Evolutionary conservation across 2,329 filamentous ascomycete genomes (phyloP).

Genomic region (Colletotrichum magnum): DNA sequence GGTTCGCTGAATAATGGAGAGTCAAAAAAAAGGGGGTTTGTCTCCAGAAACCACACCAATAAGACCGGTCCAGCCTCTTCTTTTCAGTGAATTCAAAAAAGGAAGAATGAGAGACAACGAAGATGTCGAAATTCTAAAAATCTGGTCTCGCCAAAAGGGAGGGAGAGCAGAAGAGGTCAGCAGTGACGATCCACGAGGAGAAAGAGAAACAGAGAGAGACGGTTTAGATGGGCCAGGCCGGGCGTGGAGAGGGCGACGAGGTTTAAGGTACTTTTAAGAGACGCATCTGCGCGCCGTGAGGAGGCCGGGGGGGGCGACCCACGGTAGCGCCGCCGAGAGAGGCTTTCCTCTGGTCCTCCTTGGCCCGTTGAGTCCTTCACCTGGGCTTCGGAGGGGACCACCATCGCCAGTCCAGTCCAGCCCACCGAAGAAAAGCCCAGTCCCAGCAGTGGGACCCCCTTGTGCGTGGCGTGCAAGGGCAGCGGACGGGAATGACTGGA

Average conservation of each 20-base stretch:
- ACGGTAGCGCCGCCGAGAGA: slow-evolving; percentile 33
- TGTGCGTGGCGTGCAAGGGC: slow-evolving; percentile 38
- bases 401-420: slow-evolving; percentile 9
- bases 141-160: slow-evolving; percentile 20
- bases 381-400: slow-evolving; percentile 6
- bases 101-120: slow-evolving; percentile 9
- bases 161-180: slow-evolving; percentile 20
- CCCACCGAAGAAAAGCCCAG: too few relatives aligned
- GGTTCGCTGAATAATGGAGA: background rate
- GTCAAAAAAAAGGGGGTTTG: background rate
- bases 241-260: slow-evolving; percentile 27
- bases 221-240: slow-evolving; percentile 24
- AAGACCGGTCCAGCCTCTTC: slow-evolving; percentile 29
- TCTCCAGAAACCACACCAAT: slow-evolving; percentile 17
- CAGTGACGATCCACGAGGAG: slow-evolving; percentile 26
- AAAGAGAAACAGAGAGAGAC: slow-evolving; percentile 30
- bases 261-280: slow-evolving; percentile 32
- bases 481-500: slow-evolving; percentile 34
- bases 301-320: slow-evolving; percentile 25
- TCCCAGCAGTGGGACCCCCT: slow-evolving; percentile 4
- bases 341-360: slow-evolving; percentile 24
- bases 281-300: slow-evolving; percentile 30
- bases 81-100: slow-evolving; percentile 23
- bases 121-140: slow-evolving; percentile 18
- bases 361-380: slow-evolving; percentile 13